Percentiles rank a stretch among this genome's conserved stretches.
phyloP scores from a whole-genome alignment of 495 filamentous ascomycete genomes.

The Lophiotrema nucula region DNA sequence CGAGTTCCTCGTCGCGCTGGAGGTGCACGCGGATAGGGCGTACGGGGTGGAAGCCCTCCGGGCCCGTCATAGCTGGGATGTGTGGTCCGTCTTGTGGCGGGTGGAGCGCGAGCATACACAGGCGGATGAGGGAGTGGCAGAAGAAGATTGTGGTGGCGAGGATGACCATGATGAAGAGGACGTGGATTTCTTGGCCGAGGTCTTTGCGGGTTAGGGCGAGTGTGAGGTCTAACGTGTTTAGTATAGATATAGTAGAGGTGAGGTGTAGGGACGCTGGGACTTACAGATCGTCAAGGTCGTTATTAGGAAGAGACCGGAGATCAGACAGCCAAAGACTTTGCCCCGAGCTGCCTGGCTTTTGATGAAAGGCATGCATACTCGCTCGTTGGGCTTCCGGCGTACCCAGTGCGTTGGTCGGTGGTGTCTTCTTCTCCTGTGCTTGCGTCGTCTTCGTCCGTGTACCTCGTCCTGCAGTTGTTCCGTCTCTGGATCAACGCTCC shows the following conservation, averaged over 20 bases:
- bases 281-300: slow-evolving; percentile 34
- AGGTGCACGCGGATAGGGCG: slow-evolving; percentile 42
- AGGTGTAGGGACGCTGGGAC: neutral
- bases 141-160: slow-evolving; percentile 72
- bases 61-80: slow-evolving; percentile 35
- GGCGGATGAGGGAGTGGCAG: slow-evolving; percentile 70
- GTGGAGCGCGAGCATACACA: slow-evolving; percentile 59
- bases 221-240: slow-evolving; percentile 57
- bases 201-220: slow-evolving; percentile 59
- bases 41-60: slow-evolving; percentile 39
- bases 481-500: slow-evolving; percentile 30
- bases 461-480: slow-evolving; percentile 20
- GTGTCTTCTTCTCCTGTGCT: slow-evolving; percentile 1
- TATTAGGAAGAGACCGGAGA: slow-evolving; percentile 34
- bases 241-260: neutral
- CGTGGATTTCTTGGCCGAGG: slow-evolving; percentile 62
- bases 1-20: slow-evolving; percentile 39
- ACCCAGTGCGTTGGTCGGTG: slow-evolving; percentile 21
- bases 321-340: slow-evolving; percentile 27
- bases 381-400: slow-evolving; percentile 9
- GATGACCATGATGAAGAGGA: slow-evolving; percentile 74
- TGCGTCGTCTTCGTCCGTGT: slow-evolving; percentile 1
- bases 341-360: slow-evolving; percentile 18
- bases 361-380: slow-evolving; percentile 19
- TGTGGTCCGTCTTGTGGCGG: slow-evolving; percentile 13